Evolutionary conservation across 805 yeast genomes (phyloP).

Genomic region (Tetrapisispora pingtungensis): DNA sequence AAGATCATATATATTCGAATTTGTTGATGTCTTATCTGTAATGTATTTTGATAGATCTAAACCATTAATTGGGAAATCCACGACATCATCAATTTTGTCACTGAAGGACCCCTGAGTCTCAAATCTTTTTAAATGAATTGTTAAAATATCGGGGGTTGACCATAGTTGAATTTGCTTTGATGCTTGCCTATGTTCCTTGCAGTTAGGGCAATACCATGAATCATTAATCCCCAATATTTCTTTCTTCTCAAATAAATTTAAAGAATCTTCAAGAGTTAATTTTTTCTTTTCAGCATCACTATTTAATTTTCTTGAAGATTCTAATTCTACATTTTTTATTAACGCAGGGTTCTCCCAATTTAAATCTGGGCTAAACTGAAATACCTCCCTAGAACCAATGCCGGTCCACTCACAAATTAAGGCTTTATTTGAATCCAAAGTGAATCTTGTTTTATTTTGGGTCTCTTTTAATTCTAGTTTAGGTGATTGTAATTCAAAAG

Average conservation of each 20-base stretch:
- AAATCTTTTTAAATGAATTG: conserved; percentile 84
- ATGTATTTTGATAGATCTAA: conserved; percentile 62
- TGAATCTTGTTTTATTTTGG: not conserved
- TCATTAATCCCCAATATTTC: conserved; percentile 84
- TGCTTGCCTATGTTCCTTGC: conserved; percentile 85
- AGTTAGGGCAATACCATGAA: conserved; percentile 86
- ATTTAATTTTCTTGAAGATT: conserved; percentile 32
- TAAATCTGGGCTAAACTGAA: conserved; percentile 40
- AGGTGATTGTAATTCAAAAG: not conserved
- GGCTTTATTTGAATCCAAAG: conserved; percentile 16
- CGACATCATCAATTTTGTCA: conserved; percentile 78
- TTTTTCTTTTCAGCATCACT: conserved; percentile 28
- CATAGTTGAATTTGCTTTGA: conserved; percentile 81
- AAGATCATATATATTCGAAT: conserved; percentile 57
- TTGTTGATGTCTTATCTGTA: conserved; percentile 21
- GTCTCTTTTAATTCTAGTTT: not conserved
- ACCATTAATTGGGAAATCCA: conserved; percentile 79
- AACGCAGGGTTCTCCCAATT: conserved; percentile 47
- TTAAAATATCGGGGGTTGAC: conserved; percentile 86
- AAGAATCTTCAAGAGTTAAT: conserved; percentile 62
- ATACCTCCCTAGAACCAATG: conserved; percentile 40
- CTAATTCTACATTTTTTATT: conserved; percentile 47
- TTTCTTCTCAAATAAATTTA: conserved; percentile 62
- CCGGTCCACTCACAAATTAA: conserved; percentile 61
- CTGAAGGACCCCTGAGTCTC: conserved; percentile 75